Percentiles rank a stretch among this genome's conserved stretches.
Conservation (phyloP, 108 stramenopile species). For the Nitzschia sp. region DNA sequence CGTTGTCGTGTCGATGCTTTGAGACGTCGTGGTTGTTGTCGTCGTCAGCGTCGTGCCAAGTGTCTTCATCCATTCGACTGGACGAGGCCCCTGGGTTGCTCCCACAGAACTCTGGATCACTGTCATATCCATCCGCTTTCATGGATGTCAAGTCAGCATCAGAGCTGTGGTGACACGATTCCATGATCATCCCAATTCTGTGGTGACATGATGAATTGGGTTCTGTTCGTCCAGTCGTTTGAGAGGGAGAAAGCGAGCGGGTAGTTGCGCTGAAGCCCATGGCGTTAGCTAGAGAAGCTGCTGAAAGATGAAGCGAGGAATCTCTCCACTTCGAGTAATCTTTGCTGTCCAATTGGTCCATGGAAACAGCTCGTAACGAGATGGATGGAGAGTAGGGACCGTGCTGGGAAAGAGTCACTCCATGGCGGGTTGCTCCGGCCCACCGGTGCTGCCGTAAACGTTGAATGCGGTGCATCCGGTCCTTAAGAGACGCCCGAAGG, state of each 20-base stretch:
- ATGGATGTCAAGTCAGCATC: not conserved
- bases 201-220: too few species aligned
- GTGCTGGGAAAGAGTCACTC: slow-evolving; percentile 20
- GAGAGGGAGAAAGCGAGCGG: not conserved
- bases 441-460: slow-evolving; percentile 21
- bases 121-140: slow-evolving; percentile 32
- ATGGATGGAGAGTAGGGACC: not conserved
- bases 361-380: not conserved
- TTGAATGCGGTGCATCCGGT: slow-evolving; percentile 29
- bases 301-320: not conserved
- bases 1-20: not conserved
- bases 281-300: not conserved
- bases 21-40: not conserved
- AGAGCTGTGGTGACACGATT: too few species aligned
- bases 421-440: slow-evolving; percentile 31
- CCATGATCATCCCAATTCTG: too few species aligned
- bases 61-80: not conserved
- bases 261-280: not conserved
- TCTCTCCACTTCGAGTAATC: not conserved
- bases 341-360: slow-evolving; percentile 9
- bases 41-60: not conserved
- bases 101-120: slow-evolving; percentile 27
- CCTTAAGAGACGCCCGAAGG: slow-evolving; percentile 7
- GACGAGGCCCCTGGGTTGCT: not conserved
- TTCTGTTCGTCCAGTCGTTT: not conserved